Evolutionary conservation across 2,329 filamentous ascomycete genomes (phyloP).

Genomic region (Verticillium dahliae): DNA sequence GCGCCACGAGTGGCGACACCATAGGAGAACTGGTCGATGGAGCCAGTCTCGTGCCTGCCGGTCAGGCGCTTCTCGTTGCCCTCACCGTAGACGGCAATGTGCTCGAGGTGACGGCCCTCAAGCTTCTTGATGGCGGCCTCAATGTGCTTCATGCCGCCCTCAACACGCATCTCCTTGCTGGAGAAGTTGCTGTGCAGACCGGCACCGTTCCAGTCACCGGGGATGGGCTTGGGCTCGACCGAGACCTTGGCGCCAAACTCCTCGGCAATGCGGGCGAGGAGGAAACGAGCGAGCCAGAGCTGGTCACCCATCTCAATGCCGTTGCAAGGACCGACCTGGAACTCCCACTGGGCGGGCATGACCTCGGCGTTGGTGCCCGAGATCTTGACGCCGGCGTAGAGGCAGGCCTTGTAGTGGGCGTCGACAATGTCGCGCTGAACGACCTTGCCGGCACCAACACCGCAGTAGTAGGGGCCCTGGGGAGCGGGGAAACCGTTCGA

Average conservation of each 20-base stretch:
- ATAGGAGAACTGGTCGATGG: conserved; percentile 88
- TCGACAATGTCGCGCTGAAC: conserved; percentile 98
- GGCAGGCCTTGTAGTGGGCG: conserved; percentile 73
- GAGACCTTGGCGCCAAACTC: conserved; percentile 96
- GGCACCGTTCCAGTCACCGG: conserved; percentile 84
- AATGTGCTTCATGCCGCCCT: conserved; percentile 87
- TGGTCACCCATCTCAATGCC: conserved; percentile 94
- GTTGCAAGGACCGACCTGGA: conserved; percentile 85
- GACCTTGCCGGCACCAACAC: conserved; percentile 94
- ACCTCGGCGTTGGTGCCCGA: conserved; percentile 99
- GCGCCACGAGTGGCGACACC: conserved; percentile 94
- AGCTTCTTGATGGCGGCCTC: conserved; percentile 82
- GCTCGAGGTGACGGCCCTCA: conserved; percentile 69
- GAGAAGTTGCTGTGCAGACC: conserved; percentile 95
- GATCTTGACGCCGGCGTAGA: conserved; percentile 76
- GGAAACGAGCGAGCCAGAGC: conserved; percentile 81
- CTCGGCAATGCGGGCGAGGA: conserved; percentile 84
- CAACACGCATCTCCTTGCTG: conserved; percentile 77
- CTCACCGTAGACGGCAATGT: conserved; percentile 91
- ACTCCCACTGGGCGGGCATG: conserved; percentile 97
- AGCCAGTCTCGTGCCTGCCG: conserved; percentile 87
- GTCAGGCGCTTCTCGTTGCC: conserved; percentile 94
- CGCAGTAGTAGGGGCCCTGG: conserved; percentile 84
- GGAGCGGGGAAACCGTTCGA: conserved; percentile 72
- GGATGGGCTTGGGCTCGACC: conserved; percentile 90